Percentiles rank a stretch among this genome's conserved stretches.
phyloP scores from a whole-genome alignment of 2,329 filamentous ascomycete genomes.

The Immersiporthe knoxdaviesiana region DNA sequence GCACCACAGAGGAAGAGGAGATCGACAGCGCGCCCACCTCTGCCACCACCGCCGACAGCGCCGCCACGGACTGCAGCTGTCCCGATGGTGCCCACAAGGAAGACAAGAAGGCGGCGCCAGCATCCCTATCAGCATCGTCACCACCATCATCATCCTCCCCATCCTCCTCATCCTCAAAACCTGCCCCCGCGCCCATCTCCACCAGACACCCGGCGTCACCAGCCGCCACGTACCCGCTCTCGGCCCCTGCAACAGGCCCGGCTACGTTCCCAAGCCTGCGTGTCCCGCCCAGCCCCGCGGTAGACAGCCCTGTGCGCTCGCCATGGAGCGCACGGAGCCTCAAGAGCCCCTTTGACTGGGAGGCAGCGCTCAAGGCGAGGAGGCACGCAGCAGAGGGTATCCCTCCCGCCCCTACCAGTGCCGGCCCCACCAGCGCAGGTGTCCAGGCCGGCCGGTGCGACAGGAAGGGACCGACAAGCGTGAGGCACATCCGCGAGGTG shows the following conservation, averaged over 20 bases:
- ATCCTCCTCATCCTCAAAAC: constrained; percentile 42
- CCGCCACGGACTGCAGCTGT: constrained; percentile 60
- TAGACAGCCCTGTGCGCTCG: constrained; percentile 73
- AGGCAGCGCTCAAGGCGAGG: constrained; percentile 67
- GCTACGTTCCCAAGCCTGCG: constrained; percentile 68
- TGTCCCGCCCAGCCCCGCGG: constrained; percentile 74
- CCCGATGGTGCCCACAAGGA: constrained; percentile 52
- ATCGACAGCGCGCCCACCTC: constrained; percentile 56
- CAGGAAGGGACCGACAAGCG: constrained; percentile 59
- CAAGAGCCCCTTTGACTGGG: constrained; percentile 79
- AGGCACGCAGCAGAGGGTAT: constrained; percentile 64
- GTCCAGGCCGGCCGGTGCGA: constrained; percentile 47
- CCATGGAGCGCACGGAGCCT: constrained; percentile 72
- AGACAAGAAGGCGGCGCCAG: constrained; percentile 49
- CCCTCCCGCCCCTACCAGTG: constrained; percentile 40
- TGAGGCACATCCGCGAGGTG: constrained; percentile 80
- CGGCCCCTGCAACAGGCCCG: constrained; percentile 63
- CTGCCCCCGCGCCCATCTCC: constrained; percentile 35
- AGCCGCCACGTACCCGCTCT: constrained; percentile 56
- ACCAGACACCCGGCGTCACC: constrained; percentile 25
- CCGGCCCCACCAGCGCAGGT: constrained; percentile 16
- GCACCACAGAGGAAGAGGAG: constrained; percentile 30
- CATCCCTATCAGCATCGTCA: too few relatives aligned
- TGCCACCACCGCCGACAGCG: constrained; percentile 48
- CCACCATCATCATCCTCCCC: too few relatives aligned